phyloP scores from a whole-genome alignment of 73 alveolate species.

The Strombidium stylifer region DNA sequence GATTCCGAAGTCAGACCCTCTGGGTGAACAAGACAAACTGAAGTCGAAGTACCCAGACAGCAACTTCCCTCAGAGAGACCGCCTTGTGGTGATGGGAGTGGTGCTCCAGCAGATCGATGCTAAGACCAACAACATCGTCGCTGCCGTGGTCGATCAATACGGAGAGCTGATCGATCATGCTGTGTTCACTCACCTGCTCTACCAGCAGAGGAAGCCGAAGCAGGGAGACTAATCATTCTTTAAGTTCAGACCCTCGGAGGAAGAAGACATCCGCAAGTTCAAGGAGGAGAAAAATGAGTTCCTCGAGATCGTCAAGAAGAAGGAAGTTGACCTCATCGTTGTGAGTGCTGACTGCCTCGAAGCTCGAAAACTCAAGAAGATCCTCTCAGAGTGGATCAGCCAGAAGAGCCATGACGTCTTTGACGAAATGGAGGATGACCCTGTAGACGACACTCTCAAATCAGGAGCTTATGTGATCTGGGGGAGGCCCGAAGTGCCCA shows the following conservation, averaged over 20 bases:
- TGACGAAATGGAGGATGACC: conserved; percentile 2
- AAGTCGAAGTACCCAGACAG: too few relatives aligned
- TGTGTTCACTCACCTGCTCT: too few relatives aligned
- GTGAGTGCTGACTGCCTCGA: conserved; percentile 73
- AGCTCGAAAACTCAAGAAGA: conserved; percentile 22
- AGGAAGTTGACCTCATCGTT: conserved; percentile 63
- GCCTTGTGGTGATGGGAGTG: conserved; percentile 40
- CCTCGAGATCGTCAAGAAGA: conserved; percentile 43
- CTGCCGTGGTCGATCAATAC: conserved; percentile 33
- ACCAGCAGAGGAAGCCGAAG: neutral
- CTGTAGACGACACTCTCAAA: neutral
- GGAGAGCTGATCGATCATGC: conserved; percentile 44
- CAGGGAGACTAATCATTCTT: neutral
- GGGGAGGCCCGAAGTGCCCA: conserved; percentile 63
- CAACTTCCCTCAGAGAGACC: conserved; percentile 24
- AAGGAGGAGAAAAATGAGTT: conserved; percentile 47
- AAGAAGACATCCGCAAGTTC: too few relatives aligned
- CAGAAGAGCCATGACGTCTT: conserved; percentile 5
- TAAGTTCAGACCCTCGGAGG: too few relatives aligned
- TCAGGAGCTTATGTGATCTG: conserved; percentile 35
- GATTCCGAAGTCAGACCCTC: too few relatives aligned
- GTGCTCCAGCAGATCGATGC: conserved; percentile 1
- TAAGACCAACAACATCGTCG: neutral
- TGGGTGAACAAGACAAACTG: too few relatives aligned
- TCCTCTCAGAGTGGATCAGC: neutral